phyloP scores from a whole-genome alignment of 805 yeast genomes.

The Candida quercuum region DNA sequence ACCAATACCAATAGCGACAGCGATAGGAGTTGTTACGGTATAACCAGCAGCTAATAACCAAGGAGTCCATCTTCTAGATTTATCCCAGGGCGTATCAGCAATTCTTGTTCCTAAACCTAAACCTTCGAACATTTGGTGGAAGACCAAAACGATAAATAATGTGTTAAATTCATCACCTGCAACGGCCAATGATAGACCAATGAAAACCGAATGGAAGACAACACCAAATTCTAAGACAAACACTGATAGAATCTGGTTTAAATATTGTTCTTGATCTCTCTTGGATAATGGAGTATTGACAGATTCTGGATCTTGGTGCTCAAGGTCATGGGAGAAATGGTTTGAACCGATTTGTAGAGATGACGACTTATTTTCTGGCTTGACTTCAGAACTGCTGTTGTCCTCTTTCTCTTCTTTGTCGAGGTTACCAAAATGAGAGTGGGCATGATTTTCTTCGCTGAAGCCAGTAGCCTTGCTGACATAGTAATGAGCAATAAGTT shows the following conservation, averaged over 20 bases:
- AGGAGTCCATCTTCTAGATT: slow-evolving; percentile 41
- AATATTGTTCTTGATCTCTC: slow-evolving; percentile 39
- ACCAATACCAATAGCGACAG: slow-evolving; percentile 75
- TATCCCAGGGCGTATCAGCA: slow-evolving; percentile 40
- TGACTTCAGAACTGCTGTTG: slow-evolving; percentile 4
- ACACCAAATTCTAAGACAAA: slow-evolving; percentile 74
- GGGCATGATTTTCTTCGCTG: slow-evolving; percentile 32
- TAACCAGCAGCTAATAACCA: slow-evolving; percentile 50
- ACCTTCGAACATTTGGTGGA: slow-evolving; percentile 84
- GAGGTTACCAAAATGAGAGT: slow-evolving; percentile 50
- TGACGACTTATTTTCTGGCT: background rate
- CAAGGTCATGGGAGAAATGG: slow-evolving; percentile 40
- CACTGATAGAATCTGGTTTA: slow-evolving; percentile 50
- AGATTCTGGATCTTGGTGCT: slow-evolving; percentile 39
- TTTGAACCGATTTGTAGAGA: slow-evolving; percentile 25
- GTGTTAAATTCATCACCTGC: slow-evolving; percentile 73
- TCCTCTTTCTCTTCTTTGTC: slow-evolving; percentile 13
- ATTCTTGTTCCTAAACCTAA: slow-evolving; percentile 79
- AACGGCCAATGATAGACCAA: slow-evolving; percentile 74
- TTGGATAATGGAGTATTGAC: slow-evolving; percentile 31
- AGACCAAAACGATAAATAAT: slow-evolving; percentile 61
- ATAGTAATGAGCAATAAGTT: slow-evolving; percentile 39
- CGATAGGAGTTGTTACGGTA: slow-evolving; percentile 62
- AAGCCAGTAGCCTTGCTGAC: slow-evolving; percentile 29
- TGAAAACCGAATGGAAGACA: slow-evolving; percentile 75